These are phyloP conservation scores for Pythium periplocum DNA, from an alignment of 352 stramenopile species.

Conservation along the genomic window DNA sequence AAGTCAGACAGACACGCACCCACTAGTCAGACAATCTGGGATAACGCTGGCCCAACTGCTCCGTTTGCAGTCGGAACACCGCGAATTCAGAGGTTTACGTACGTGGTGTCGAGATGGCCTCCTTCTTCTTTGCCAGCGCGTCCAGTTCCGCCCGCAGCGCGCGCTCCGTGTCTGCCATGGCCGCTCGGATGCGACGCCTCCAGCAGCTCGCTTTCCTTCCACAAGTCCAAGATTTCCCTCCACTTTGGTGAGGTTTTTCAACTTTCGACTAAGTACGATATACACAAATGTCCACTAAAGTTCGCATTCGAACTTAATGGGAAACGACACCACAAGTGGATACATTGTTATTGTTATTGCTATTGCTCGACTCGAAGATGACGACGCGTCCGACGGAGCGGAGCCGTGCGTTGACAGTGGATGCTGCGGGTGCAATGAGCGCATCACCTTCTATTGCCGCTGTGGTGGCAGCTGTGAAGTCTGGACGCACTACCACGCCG, in stretches of 20 bases:
- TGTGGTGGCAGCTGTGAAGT: slow-evolving; percentile 1
- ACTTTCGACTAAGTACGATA: no score
- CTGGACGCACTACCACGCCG: not conserved
- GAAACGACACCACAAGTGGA: not conserved
- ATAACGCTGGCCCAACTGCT: no score
- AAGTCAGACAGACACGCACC: no score
- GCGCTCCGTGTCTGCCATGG: slow-evolving; percentile 19
- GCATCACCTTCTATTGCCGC: not conserved
- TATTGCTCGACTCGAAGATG: not conserved
- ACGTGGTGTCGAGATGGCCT: slow-evolving; percentile 28
- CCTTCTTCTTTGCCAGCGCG: slow-evolving; percentile 38
- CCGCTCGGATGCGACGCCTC: no score
- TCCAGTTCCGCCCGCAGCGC: slow-evolving; percentile 49
- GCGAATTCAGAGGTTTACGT: slow-evolving; percentile 3
- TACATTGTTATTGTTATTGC: not conserved
- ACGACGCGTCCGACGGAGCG: no score
- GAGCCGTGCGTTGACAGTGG: not conserved
- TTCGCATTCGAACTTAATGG: no score
- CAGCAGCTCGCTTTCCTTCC: no score
- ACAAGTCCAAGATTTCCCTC: slow-evolving; percentile 5
- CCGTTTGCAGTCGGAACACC: no score
- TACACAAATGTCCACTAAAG: no score
- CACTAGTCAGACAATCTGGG: no score
- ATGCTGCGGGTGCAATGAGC: slow-evolving; percentile 14
- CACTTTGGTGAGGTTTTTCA: slow-evolving; percentile 18